Evolutionary conservation across 2,329 filamentous ascomycete genomes (phyloP).

Genomic region (Diaporthe citriasiana): DNA sequence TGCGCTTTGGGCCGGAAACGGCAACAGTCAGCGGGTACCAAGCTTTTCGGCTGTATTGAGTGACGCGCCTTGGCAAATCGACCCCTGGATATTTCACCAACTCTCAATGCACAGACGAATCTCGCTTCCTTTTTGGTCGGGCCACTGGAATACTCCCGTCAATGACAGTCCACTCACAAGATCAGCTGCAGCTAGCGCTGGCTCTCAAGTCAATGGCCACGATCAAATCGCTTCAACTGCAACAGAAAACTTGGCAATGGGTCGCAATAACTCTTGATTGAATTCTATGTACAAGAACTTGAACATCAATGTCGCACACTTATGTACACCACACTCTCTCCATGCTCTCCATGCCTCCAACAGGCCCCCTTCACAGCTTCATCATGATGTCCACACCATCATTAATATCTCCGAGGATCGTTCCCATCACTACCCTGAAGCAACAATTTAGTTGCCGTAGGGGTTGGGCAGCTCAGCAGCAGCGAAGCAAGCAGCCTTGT

Average conservation of each 20-base stretch:
- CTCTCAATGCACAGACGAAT: neutral
- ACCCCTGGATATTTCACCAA: neutral
- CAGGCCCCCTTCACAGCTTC: neutral
- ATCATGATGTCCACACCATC: neutral
- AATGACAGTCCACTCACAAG: neutral
- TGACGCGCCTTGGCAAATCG: neutral
- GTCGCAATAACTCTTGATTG: slow-evolving; percentile 31
- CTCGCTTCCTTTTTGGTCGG: neutral
- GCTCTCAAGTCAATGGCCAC: neutral
- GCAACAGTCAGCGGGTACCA: neutral
- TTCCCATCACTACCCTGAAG: neutral
- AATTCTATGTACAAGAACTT: slow-evolving; percentile 30
- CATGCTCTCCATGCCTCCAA: neutral
- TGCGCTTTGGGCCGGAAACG: neutral
- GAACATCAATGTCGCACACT: neutral
- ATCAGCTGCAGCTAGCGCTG: neutral
- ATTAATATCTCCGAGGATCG: neutral
- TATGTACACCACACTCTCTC: slow-evolving; percentile 14
- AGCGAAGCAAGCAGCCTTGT: slow-evolving; percentile 25
- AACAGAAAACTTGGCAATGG: neutral
- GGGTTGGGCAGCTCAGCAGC: slow-evolving; percentile 6
- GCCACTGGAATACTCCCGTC: neutral
- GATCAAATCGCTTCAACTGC: neutral
- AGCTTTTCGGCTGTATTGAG: neutral
- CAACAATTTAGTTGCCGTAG: slow-evolving; percentile 27